Conservation (phyloP, 2,329 filamentous ascomycete species). For the Pyrenophora graminea region DNA sequence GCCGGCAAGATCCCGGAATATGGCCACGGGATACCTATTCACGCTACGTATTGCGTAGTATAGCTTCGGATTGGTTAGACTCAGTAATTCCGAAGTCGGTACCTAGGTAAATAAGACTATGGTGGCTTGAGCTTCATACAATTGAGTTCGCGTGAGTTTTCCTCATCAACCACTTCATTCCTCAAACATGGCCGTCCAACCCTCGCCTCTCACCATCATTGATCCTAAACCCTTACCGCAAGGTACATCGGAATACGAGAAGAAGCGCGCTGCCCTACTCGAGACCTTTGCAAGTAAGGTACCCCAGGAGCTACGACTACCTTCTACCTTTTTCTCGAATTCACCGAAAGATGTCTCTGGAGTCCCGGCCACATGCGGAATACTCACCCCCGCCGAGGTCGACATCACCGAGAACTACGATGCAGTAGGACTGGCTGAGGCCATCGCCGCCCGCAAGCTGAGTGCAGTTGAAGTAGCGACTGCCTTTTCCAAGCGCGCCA, state of each 20-base stretch:
- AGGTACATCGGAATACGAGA: constrained; percentile 25
- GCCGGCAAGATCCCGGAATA: too few relatives aligned
- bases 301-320: constrained; percentile 15
- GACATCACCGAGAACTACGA: constrained; percentile 56
- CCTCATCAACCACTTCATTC: background rate
- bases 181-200: constrained; percentile 6
- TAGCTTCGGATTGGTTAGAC: background rate
- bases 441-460: constrained; percentile 44
- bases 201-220: constrained; percentile 10
- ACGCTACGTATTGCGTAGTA: background rate
- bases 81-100: background rate
- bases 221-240: constrained; percentile 18
- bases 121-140: too few relatives aligned
- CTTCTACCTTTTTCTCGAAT: constrained; percentile 11
- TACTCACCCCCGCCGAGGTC: constrained; percentile 53
- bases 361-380: constrained; percentile 42
- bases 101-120: too few relatives aligned
- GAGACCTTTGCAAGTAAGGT: constrained; percentile 22
- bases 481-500: constrained; percentile 26
- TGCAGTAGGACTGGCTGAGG: constrained; percentile 48
- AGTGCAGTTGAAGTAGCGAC: constrained; percentile 48
- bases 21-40: background rate
- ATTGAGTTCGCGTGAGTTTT: background rate
- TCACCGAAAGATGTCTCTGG: constrained; percentile 25
- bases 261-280: constrained; percentile 19